Conservation (phyloP, 768 basidiomycete species). For the Sporobolomyces phaffii region DNA sequence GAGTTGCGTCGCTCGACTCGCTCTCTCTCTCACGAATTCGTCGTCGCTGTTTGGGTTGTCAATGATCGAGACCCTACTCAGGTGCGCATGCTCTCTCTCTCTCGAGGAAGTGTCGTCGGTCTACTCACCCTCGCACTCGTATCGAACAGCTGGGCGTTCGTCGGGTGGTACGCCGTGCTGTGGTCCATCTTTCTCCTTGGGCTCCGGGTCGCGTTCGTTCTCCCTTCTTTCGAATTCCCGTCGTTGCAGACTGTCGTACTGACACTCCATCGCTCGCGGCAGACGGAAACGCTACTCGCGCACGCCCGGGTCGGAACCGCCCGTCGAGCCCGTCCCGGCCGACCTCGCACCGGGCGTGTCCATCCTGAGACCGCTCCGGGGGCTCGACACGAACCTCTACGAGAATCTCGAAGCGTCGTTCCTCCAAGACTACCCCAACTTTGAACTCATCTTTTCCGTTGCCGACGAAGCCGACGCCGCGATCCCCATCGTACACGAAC, state of each 20-base stretch:
- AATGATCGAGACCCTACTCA: slow-evolving; percentile 16
- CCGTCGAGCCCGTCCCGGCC: slow-evolving; percentile 48
- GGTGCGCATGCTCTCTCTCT: background rate
- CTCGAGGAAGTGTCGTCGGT: too few relatives aligned
- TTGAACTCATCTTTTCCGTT: slow-evolving; percentile 83
- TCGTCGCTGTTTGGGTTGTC: background rate
- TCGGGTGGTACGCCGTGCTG: slow-evolving; percentile 57
- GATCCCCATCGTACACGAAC: slow-evolving; percentile 67
- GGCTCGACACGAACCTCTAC: slow-evolving; percentile 88
- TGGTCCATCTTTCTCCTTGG: slow-evolving; percentile 67
- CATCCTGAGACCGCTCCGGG: slow-evolving; percentile 87
- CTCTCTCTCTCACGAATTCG: too few relatives aligned
- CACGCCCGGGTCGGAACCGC: slow-evolving; percentile 61
- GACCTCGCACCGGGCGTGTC: slow-evolving; percentile 69
- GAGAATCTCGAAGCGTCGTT: slow-evolving; percentile 94
- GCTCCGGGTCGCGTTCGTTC: slow-evolving; percentile 61
- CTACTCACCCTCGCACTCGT: background rate
- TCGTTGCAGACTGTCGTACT: too few relatives aligned
- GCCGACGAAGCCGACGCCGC: slow-evolving; percentile 86
- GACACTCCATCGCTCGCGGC: too few relatives aligned
- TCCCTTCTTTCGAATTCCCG: background rate
- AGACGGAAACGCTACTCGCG: slow-evolving; percentile 71
- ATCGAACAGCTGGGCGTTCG: slow-evolving; percentile 14
- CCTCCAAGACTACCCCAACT: slow-evolving; percentile 74
- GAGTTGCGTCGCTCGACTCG: background rate